Conservation (phyloP, 2,329 filamentous ascomycete species). For the Aspergillus udagawae region DNA sequence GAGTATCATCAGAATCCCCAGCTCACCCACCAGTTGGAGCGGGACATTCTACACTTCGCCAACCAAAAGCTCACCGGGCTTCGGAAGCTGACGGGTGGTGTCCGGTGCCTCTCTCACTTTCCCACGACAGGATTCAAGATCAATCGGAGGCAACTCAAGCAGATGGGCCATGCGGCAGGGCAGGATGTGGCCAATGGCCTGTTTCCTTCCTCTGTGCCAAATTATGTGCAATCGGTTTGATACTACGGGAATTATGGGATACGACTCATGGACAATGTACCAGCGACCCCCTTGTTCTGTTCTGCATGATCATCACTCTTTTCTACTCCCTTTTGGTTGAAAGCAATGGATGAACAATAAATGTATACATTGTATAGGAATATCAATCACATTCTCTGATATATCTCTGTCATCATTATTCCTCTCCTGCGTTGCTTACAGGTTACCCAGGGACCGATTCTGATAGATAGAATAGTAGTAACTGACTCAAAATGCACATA, state of each 20-base stretch:
- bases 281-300: not conserved
- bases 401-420: not conserved
- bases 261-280: not conserved
- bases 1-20: slow-evolving; percentile 1
- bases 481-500: not conserved
- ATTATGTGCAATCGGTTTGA: not conserved
- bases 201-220: not conserved
- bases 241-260: not conserved
- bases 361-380: not conserved
- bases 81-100: slow-evolving; percentile 10
- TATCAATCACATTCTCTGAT: not conserved
- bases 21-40: not conserved
- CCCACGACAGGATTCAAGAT: slow-evolving; percentile 13
- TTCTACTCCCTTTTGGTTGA: not conserved
- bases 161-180: not conserved
- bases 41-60: slow-evolving; percentile 7
- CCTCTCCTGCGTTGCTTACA: not conserved
- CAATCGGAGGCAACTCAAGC: slow-evolving; percentile 2
- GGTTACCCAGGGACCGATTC: too few species aligned
- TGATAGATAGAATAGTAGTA: not conserved
- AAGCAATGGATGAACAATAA: not conserved
- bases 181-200: not conserved
- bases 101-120: slow-evolving; percentile 10
- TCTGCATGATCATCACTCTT: not conserved
- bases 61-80: slow-evolving; percentile 8